Conservation (phyloP, 169 alveolate genomes). For the Cryptosporidium xiaoi region DNA sequence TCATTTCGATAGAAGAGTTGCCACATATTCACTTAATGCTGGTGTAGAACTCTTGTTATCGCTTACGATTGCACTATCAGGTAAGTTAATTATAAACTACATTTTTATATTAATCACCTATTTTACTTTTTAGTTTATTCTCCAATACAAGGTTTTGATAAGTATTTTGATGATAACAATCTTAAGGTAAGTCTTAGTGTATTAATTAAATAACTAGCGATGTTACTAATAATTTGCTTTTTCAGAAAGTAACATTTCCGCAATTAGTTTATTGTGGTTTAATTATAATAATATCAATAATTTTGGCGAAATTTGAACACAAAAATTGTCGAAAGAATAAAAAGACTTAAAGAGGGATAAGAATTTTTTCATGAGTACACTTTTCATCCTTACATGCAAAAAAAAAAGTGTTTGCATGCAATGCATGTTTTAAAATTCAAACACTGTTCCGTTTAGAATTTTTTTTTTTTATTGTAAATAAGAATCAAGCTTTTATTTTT, state of each 20-base stretch:
- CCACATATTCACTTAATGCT: constrained; percentile 55
- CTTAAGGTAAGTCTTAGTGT: constrained; percentile 34
- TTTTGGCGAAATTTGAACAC: constrained; percentile 44
- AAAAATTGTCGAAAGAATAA: background rate
- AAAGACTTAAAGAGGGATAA: background rate
- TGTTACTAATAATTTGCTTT: background rate
- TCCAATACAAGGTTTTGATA: constrained; percentile 59
- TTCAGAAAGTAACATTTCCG: constrained; percentile 54
- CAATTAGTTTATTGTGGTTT: constrained; percentile 57
- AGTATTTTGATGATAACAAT: constrained; percentile 28
- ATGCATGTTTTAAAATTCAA: constrained; percentile 57
- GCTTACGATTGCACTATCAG: constrained; percentile 35
- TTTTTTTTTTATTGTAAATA: constrained; percentile 17
- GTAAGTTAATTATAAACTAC: constrained; percentile 22
- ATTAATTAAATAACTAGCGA: background rate
- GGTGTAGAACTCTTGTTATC: constrained; percentile 52
- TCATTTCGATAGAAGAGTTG: constrained; percentile 71
- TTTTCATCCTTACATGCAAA: background rate
- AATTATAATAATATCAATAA: constrained; percentile 10
- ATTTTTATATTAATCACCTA: background rate
- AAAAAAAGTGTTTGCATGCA: constrained; percentile 37
- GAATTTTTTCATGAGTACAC: background rate
- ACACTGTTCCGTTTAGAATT: constrained; percentile 7
- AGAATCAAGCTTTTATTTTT: constrained; percentile 1
- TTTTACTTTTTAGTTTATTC: constrained; percentile 19